These are phyloP conservation scores for Lodderomyces margitis DNA, from an alignment of 1,139 yeast species.

Conservation along the genomic window DNA sequence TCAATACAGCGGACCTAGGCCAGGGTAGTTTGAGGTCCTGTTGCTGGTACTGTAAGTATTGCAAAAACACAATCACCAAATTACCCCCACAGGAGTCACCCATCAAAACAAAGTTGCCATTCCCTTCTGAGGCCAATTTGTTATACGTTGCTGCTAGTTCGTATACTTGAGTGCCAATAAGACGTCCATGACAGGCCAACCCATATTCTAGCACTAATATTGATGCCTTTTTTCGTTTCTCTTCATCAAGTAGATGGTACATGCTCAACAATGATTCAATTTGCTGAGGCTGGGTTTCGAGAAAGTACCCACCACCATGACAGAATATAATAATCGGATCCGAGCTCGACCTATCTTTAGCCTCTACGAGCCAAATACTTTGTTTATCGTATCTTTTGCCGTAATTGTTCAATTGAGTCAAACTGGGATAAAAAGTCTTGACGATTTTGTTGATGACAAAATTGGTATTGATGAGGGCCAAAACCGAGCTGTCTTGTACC, in stretches of 20 bases:
- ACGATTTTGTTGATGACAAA: slow-evolving; percentile 10
- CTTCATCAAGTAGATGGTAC: slow-evolving; percentile 28
- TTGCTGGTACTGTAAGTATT: slow-evolving; percentile 22
- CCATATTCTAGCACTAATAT: slow-evolving; percentile 40
- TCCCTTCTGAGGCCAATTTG: slow-evolving; percentile 25
- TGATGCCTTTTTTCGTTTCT: slow-evolving; percentile 26
- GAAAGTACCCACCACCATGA: slow-evolving; percentile 47
- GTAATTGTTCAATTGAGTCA: slow-evolving; percentile 25
- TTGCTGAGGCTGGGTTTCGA: slow-evolving; percentile 36
- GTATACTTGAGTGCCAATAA: slow-evolving; percentile 35
- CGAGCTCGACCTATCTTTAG: slow-evolving; percentile 19
- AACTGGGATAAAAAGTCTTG: slow-evolving; percentile 8
- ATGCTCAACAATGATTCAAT: slow-evolving; percentile 31
- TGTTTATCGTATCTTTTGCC: slow-evolving; percentile 34
- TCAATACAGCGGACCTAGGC: slow-evolving; percentile 33
- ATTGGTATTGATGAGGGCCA: slow-evolving; percentile 7
- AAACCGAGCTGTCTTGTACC: slow-evolving; percentile 10
- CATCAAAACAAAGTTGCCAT: slow-evolving; percentile 30
- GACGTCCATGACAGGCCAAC: slow-evolving; percentile 31
- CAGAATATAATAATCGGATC: slow-evolving; percentile 40
- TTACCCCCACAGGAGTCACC: slow-evolving; percentile 49
- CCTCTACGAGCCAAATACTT: slow-evolving; percentile 39
- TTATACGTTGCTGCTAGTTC: slow-evolving; percentile 35
- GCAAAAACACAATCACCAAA: slow-evolving; percentile 29
- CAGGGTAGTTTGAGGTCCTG: slow-evolving; percentile 19